phyloP scores from a whole-genome alignment of 1,284 basidiomycete species.

The Ganoderma sinense region DNA sequence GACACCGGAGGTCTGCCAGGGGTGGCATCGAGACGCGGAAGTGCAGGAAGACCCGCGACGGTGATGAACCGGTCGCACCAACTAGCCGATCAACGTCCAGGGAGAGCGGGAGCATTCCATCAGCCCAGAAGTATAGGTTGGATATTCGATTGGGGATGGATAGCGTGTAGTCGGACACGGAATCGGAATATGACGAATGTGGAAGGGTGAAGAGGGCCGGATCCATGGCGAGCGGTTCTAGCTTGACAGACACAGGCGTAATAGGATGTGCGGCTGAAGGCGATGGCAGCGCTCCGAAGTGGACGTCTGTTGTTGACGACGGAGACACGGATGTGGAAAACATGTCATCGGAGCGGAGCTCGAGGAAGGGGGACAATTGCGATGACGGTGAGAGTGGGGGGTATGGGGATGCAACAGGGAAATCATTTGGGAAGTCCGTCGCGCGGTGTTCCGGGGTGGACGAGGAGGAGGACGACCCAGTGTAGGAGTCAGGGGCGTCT shows the following conservation, averaged over 20 bases:
- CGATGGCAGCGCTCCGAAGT: slow-evolving; percentile 30
- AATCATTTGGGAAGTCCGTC: slow-evolving; percentile 27
- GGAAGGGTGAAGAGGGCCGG: slow-evolving; percentile 39
- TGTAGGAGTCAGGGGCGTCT: slow-evolving; percentile 29
- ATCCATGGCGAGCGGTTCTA: slow-evolving; percentile 41
- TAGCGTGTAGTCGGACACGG: slow-evolving; percentile 24
- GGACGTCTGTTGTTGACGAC: slow-evolving; percentile 10
- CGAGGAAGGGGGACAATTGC: slow-evolving; percentile 22
- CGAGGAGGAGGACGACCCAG: slow-evolving; percentile 35
- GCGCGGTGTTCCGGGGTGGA: slow-evolving; percentile 30
- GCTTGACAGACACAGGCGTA: slow-evolving; percentile 33
- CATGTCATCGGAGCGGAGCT: slow-evolving; percentile 25
- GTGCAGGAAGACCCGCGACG: slow-evolving; percentile 49
- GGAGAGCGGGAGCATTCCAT: slow-evolving; percentile 69
- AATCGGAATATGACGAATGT: slow-evolving; percentile 27
- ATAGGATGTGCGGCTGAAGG: slow-evolving; percentile 26
- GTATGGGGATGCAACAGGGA: slow-evolving; percentile 19
- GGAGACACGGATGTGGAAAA: slow-evolving; percentile 15
- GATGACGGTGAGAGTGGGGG: slow-evolving; percentile 24
- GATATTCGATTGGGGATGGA: slow-evolving; percentile 34
- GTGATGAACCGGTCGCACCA: slow-evolving; percentile 42
- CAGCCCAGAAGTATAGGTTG: slow-evolving; percentile 56
- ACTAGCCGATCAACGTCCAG: slow-evolving; percentile 59
- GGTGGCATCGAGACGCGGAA: slow-evolving; percentile 58
- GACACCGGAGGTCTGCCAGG: slow-evolving; percentile 53